These are phyloP conservation scores for Pseudogymnoascus sp. DNA, from an alignment of 2,329 filamentous ascomycete genomes.

Conservation along the genomic window DNA sequence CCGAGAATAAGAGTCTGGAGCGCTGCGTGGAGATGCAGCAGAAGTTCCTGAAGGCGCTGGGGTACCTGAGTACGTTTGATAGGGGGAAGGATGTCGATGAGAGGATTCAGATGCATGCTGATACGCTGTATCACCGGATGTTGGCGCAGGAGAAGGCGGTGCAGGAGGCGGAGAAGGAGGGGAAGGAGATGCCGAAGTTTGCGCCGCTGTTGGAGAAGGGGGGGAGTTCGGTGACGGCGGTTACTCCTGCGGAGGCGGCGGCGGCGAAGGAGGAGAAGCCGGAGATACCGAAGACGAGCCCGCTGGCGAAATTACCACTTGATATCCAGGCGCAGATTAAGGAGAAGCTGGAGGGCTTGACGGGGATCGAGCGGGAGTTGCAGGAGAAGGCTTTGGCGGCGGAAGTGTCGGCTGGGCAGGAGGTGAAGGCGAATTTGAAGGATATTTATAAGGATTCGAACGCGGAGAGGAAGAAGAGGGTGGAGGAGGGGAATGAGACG, in stretches of 20 bases:
- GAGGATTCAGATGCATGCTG: slow-evolving; percentile 90
- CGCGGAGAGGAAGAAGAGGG: slow-evolving; percentile 44
- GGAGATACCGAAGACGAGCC: slow-evolving; percentile 50
- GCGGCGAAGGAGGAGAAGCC: slow-evolving; percentile 54
- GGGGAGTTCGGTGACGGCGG: slow-evolving; percentile 49
- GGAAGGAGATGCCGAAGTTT: slow-evolving; percentile 49
- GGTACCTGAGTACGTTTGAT: slow-evolving; percentile 65
- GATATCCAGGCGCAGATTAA: slow-evolving; percentile 44
- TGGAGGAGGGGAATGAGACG: slow-evolving; percentile 42
- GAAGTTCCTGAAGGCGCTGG: slow-evolving; percentile 83
- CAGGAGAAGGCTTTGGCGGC: slow-evolving; percentile 57
- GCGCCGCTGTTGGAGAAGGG: slow-evolving; percentile 49
- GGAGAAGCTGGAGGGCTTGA: slow-evolving; percentile 48
- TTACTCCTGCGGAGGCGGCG: slow-evolving; percentile 62
- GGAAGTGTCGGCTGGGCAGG: slow-evolving; percentile 50
- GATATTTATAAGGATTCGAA: slow-evolving; percentile 48
- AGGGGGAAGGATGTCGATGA: slow-evolving; percentile 64
- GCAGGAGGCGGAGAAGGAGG: slow-evolving; percentile 58
- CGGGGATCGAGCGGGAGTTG: slow-evolving; percentile 47
- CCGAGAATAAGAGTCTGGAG: slow-evolving; percentile 69
- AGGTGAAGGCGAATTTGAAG: slow-evolving; percentile 49
- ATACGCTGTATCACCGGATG: slow-evolving; percentile 82
- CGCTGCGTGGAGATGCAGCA: slow-evolving; percentile 83
- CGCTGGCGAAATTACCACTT: slow-evolving; percentile 37
- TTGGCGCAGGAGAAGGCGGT: slow-evolving; percentile 68